These are phyloP conservation scores for Nadsonia commutata DNA, from an alignment of 1,139 yeast species.

Conservation along the genomic window DNA sequence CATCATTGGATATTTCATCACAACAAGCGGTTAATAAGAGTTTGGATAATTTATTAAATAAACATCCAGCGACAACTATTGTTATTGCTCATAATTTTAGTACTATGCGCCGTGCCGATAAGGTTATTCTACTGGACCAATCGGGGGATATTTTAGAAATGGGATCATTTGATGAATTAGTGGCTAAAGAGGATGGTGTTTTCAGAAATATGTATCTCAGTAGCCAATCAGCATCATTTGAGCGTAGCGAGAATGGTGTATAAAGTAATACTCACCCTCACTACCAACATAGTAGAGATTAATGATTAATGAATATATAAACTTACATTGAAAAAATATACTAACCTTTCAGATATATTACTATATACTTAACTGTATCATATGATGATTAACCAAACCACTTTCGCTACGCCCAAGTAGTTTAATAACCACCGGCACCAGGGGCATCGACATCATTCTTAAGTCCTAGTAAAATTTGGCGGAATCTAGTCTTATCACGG, in stretches of 20 bases:
- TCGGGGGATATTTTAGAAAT: not conserved
- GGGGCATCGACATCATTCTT: conserved; percentile 62
- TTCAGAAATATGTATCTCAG: not conserved
- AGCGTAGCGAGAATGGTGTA: no score
- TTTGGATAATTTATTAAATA: conserved; percentile 76
- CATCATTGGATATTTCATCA: conserved; percentile 84
- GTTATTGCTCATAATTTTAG: conserved; percentile 90
- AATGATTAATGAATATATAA: not conserved
- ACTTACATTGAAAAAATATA: not conserved
- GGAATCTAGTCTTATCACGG: conserved; percentile 59
- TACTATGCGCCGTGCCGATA: not conserved
- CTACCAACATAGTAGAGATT: no score
- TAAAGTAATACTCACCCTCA: no score
- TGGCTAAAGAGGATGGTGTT: not conserved
- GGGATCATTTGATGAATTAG: not conserved
- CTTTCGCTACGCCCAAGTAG: no score
- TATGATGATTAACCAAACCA: not conserved
- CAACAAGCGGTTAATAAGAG: conserved; percentile 79
- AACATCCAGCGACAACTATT: conserved; percentile 80
- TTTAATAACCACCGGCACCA: conserved; percentile 45
- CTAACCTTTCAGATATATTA: not conserved
- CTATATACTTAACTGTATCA: not conserved
- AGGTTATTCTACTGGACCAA: not conserved
- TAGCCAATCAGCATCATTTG: no score
- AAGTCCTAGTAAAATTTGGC: conserved; percentile 47